Evolutionary conservation across 2,329 filamentous ascomycete species (phyloP), one percentile per base, ranked within the genome.

Genomic region (Fusarium xyrophilum): DNA sequence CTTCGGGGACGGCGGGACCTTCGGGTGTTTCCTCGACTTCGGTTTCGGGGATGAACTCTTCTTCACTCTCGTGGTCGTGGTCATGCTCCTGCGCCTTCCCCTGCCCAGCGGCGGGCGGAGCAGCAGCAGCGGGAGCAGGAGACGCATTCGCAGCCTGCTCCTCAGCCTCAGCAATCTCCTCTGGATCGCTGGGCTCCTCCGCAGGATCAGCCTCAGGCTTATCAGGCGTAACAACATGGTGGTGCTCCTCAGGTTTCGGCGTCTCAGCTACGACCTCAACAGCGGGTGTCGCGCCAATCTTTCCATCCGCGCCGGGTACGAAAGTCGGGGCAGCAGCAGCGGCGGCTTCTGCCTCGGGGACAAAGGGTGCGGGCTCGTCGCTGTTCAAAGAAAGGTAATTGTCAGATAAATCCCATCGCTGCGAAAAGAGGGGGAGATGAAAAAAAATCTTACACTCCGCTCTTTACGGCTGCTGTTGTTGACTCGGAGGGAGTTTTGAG

Each of bases 361-460:
- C 35, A 25, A 65, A 64, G 27, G 62, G 62, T 5, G 62, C 60
- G 13, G 62, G 62, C 32, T 65, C 62, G 35, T 65, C 5, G 19
- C 62, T 65, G 30, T 46, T 3, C 6, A 6, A 19, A 1, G n/a
- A n/a, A n/a, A n/a, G n/a, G n/a, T n/a, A 35, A 48, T 15, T n/a
- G 36, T 64, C 27, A 64, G 61, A 46, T 21, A 21, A 30, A 36
- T n/a, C n/a, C n/a, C n/a, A 13, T 14, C 4, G 23, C 5, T 17
- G 40, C 36, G 17, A 21, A 43, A 30, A 35, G 25, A 15, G 4
- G 28, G 23, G 4, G 44, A 7, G 7, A 30, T 25, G 13, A n/a
- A n/a, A n/a, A n/a, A n/a, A n/a, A n/a, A n/a, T n/a, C 62, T 38
- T 43, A 65, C 62, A 65, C 36, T 65, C 54, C 62, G 36, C 57